Base-by-base conservation (phyloP, 2,329 filamentous ascomycete species). In the Orbilia quercus region DNA sequence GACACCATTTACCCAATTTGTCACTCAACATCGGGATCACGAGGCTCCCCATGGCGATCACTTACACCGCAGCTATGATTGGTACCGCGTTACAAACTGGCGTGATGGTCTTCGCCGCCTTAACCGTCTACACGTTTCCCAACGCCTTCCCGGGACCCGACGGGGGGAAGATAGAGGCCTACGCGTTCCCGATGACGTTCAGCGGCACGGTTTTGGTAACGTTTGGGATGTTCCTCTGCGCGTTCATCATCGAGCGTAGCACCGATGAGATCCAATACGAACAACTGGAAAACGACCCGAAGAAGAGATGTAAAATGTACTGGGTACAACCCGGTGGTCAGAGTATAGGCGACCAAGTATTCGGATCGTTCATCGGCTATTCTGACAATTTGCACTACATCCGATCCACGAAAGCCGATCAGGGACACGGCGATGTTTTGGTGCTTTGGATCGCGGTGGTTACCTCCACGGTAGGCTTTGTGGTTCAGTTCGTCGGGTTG, bases 161-260 rank as follows among this genome's bases (percentile, higher is more conserved):
- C n/a, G 50, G 53, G 0, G 45, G 51, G 22, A 48, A 48, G 7
- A 55, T 48, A 44, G 65, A 70, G 25, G 23, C 47, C 14, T 78
- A 80, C 22, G 78, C 80, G 0, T 79, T 78, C 38, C 77, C 78
- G 0, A 76, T 77, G 34, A 77, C 77, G 1, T 57, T 75, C 0
- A 14, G 47, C 9, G 80, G 80, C 1, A 82, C 80, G 0, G 0
- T 80, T 0, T 1, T 79, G 1, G 51, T 82, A 11, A 74, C 77
- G 0, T 1, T 67, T 4, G 79, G 80, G 0, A 74, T 81, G 34
- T 42, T 80, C 0, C 31, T 81, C 0, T 82, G 80, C 60, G 76
- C 77, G 0, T 77, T 78, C 47, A 78, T 81, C 1, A 78, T 82
- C 7, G 79, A 81, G 22, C 63, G 54, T 5, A 80, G 79, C 44